Percentiles rank a stretch among this genome's conserved stretches.
Conservation (phyloP, 257 asterid species). For the Gentiana dahurica region DNA sequence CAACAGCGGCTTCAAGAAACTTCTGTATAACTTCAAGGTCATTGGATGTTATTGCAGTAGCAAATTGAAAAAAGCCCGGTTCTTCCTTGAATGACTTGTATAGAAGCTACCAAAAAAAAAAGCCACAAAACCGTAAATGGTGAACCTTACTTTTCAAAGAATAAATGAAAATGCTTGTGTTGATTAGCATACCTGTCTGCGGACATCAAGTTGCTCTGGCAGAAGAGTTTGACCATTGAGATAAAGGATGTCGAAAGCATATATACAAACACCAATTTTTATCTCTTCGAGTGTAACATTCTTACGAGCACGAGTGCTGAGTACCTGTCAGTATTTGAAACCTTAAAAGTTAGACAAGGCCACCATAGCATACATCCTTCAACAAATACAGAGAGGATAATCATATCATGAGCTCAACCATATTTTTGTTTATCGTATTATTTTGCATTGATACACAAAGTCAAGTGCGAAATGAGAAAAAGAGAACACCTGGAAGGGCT, state of each 20-base stretch:
- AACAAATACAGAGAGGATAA: no score
- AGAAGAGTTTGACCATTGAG: conserved; percentile 77
- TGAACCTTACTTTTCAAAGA: conserved; percentile 11
- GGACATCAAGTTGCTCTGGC: conserved; percentile 71
- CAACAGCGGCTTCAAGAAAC: conserved; percentile 86
- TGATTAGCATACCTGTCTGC: conserved; percentile 60
- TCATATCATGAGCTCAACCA: no score
- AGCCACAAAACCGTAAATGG: conserved; percentile 9
- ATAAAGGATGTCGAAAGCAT: conserved; percentile 85
- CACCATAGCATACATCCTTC: no score
- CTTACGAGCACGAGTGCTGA: conserved; percentile 85
- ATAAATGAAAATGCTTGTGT: not conserved
- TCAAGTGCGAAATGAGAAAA: not conserved
- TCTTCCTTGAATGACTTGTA: conserved; percentile 84
- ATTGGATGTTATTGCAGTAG: conserved; percentile 71
- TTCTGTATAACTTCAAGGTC: conserved; percentile 92
- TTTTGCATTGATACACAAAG: no score
- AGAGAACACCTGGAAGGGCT: conserved; percentile 71
- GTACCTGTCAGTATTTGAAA: conserved; percentile 36
- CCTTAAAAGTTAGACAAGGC: no score
- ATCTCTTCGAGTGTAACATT: conserved; percentile 69
- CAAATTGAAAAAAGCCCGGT: conserved; percentile 63
- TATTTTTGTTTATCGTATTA: no score
- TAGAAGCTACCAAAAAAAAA: conserved; percentile 59
- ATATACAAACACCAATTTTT: conserved; percentile 82